Percentiles rank a stretch among this genome's conserved stretches.
phyloP scores from a whole-genome alignment of 805 yeast genomes.

The Metschnikowia similis region DNA sequence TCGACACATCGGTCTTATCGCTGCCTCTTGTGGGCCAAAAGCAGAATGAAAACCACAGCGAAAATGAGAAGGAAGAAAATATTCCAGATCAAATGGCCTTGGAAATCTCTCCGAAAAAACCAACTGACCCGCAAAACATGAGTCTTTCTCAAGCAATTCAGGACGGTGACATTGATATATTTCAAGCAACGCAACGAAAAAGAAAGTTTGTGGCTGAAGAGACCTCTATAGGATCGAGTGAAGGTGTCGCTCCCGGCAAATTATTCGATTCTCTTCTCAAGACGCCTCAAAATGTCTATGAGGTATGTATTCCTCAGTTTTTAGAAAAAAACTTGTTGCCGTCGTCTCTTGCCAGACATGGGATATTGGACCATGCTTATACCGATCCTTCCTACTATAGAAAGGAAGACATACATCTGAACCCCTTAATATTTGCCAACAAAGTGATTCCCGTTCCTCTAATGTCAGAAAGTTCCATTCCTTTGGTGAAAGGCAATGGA shows the following conservation, averaged over 20 bases:
- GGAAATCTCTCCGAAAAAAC: neutral
- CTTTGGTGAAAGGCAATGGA: neutral
- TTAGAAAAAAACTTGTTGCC: constrained; percentile 16
- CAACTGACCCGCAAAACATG: neutral
- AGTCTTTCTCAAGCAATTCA: neutral
- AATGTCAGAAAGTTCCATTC: constrained; percentile 22
- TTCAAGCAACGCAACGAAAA: constrained; percentile 12
- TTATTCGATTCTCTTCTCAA: constrained; percentile 6
- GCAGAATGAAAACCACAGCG: neutral
- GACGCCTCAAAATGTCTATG: constrained; percentile 16
- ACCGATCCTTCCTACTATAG: constrained; percentile 61
- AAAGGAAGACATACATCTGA: constrained; percentile 46
- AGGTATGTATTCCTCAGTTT: constrained; percentile 18
- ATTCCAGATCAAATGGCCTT: neutral
- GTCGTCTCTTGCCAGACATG: constrained; percentile 37
- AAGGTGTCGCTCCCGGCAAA: constrained; percentile 6
- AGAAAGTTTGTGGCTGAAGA: neutral
- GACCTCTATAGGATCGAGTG: neutral
- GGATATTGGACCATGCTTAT: constrained; percentile 51
- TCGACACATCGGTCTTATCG: neutral
- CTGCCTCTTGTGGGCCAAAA: neutral
- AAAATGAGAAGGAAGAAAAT: neutral
- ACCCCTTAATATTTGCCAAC: constrained; percentile 66
- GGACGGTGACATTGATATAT: constrained; percentile 9
- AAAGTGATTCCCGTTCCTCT: constrained; percentile 47